Evolutionary conservation across 148 eudicot species (phyloP).

Genomic region (Chenopodium formosanum): DNA sequence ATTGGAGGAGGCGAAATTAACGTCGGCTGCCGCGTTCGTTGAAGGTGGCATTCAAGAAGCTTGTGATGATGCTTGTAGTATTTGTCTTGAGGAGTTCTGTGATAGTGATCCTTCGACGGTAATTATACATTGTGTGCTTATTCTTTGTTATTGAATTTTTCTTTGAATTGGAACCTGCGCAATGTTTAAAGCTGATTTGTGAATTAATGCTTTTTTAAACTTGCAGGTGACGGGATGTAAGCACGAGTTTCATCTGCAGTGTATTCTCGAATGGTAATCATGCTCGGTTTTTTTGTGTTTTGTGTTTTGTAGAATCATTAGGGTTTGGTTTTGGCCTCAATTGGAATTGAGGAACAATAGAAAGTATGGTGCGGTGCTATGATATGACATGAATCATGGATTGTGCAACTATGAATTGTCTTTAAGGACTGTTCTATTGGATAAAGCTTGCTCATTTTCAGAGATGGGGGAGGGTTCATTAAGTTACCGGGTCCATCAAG

Average conservation of each 20-base stretch:
- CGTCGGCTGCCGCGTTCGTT: constrained; percentile 84
- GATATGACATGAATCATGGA: not conserved
- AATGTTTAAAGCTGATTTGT: constrained; percentile 7
- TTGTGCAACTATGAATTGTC: not conserved
- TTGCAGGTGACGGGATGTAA: constrained; percentile 86
- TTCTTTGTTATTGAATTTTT: not conserved
- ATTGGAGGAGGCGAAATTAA: constrained; percentile 56
- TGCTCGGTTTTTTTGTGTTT: not conserved
- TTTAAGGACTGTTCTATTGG: not conserved
- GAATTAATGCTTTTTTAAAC: constrained; percentile 10
- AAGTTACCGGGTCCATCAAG: not conserved
- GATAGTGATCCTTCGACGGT: constrained; percentile 81
- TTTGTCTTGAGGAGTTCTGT: constrained; percentile 72
- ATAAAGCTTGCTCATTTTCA: not conserved
- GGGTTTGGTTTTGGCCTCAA: not conserved
- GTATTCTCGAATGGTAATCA: constrained; percentile 94
- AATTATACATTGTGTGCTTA: constrained; percentile 18
- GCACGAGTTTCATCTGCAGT: constrained; percentile 98
- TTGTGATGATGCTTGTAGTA: constrained; percentile 82
- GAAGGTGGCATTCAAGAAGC: constrained; percentile 86
- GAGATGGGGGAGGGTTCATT: not conserved
- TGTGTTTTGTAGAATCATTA: not conserved
- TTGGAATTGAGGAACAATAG: not conserved
- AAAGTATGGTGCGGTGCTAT: not conserved
- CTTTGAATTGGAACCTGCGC: not conserved